These are phyloP conservation scores for Aspergillus diversus DNA, from an alignment of 495 filamentous ascomycete species.

Conservation along the genomic window DNA sequence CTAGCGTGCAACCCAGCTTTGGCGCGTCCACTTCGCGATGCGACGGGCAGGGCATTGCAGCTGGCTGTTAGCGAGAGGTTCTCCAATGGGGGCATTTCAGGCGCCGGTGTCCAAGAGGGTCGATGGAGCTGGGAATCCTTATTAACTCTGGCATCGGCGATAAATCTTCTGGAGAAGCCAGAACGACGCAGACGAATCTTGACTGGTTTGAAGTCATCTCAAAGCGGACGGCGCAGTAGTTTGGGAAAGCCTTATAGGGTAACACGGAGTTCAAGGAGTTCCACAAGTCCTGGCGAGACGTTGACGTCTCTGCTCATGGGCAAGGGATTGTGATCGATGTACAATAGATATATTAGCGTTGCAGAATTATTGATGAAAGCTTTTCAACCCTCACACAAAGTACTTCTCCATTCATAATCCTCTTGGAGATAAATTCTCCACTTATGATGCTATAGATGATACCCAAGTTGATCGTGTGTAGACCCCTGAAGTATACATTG, in stretches of 20 bases:
- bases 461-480: too few relatives aligned
- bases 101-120: slow-evolving; percentile 34
- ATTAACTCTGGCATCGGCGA: slow-evolving; percentile 51
- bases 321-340: slow-evolving; percentile 37
- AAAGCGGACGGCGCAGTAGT: slow-evolving; percentile 41
- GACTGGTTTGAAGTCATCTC: slow-evolving; percentile 32
- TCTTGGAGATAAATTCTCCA: too few relatives aligned
- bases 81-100: slow-evolving; percentile 36
- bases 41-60: slow-evolving; percentile 88
- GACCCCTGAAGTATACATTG: too few relatives aligned
- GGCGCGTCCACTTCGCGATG: slow-evolving; percentile 90
- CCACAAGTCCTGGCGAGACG: slow-evolving; percentile 32
- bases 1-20: slow-evolving; percentile 85
- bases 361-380: too few relatives aligned
- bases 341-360: slow-evolving; percentile 23
- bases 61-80: slow-evolving; percentile 52
- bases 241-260: slow-evolving; percentile 36
- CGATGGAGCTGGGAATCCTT: slow-evolving; percentile 50
- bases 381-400: not conserved
- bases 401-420: too few relatives aligned
- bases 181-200: slow-evolving; percentile 36
- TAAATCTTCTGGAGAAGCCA: slow-evolving; percentile 47
- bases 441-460: too few relatives aligned
- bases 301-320: slow-evolving; percentile 42
- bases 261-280: slow-evolving; percentile 50